A percentile compares a stretch with the other conserved stretches of the same genome.
Evolutionary conservation across 2,329 filamentous ascomycete species (phyloP).

Genomic region (Aspergillus phoenicis): DNA sequence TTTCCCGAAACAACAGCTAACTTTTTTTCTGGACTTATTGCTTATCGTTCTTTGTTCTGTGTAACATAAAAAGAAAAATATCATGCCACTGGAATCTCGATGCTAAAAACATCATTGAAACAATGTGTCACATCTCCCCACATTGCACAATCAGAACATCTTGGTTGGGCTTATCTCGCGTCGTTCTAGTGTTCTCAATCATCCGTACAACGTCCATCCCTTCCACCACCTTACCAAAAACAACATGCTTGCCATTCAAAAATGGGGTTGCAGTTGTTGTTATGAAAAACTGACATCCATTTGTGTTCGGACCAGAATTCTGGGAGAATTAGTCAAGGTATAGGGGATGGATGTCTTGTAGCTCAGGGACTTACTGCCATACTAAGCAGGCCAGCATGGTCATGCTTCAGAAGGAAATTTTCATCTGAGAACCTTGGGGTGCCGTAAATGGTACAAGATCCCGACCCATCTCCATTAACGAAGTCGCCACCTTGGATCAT

Average conservation of each 20-base stretch:
- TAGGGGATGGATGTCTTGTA: background rate
- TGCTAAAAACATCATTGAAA: background rate
- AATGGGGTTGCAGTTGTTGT: conserved; percentile 86
- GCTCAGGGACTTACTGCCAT: conserved; percentile 75
- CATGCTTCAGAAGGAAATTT: conserved; percentile 81
- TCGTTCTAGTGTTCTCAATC: conserved; percentile 88
- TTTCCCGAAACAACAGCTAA: no score
- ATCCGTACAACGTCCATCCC: conserved; percentile 90
- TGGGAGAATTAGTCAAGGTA: conserved; percentile 39
- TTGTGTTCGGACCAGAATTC: conserved; percentile 90
- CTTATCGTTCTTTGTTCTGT: background rate
- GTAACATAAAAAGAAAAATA: background rate
- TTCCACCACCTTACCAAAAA: conserved; percentile 87
- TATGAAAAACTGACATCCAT: conserved; percentile 97
- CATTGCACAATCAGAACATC: conserved; percentile 85
- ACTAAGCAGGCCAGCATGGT: conserved; percentile 75
- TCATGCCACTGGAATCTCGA: background rate
- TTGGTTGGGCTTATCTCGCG: conserved; percentile 78
- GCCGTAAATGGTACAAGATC: conserved; percentile 85
- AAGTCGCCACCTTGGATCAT: conserved; percentile 99
- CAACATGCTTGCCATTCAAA: conserved; percentile 89
- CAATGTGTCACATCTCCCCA: conserved; percentile 75
- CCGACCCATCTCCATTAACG: conserved; percentile 87
- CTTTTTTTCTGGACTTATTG: no score
- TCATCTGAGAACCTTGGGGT: conserved; percentile 84